phyloP scores from a whole-genome alignment of 768 basidiomycete species.

The Leucogyrophana mollusca region DNA sequence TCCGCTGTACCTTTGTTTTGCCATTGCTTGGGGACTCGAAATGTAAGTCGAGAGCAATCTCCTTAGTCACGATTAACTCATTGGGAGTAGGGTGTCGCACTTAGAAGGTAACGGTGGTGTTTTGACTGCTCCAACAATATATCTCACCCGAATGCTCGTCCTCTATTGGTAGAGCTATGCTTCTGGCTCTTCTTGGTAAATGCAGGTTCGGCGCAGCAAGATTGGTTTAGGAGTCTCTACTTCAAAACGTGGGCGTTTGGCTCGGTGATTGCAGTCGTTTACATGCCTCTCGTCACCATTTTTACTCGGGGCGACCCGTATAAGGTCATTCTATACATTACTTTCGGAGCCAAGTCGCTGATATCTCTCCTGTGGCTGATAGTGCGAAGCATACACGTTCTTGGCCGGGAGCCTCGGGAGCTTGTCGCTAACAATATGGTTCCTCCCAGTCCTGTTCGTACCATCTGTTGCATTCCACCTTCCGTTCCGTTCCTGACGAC shows the following conservation, averaged over 20 bases:
- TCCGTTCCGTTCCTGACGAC: neutral
- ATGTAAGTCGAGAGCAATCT: too few species aligned
- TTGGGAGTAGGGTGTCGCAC: slow-evolving; percentile 61
- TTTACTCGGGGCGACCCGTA: slow-evolving; percentile 58
- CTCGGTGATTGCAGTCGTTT: slow-evolving; percentile 55
- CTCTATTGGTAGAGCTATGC: slow-evolving; percentile 57
- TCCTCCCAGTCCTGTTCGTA: slow-evolving; percentile 57
- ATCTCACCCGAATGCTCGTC: neutral
- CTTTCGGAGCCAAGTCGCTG: slow-evolving; percentile 1
- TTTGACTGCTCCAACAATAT: too few species aligned
- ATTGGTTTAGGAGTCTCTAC: slow-evolving; percentile 77
- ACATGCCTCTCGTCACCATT: slow-evolving; percentile 70
- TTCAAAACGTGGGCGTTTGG: slow-evolving; percentile 75
- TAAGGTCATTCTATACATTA: slow-evolving; percentile 41
- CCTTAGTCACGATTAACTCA: too few species aligned
- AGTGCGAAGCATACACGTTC: slow-evolving; percentile 73
- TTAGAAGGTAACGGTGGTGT: slow-evolving; percentile 56
- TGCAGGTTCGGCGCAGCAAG: slow-evolving; percentile 54
- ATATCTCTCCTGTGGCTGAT: slow-evolving; percentile 6
- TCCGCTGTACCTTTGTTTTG: slow-evolving; percentile 62
- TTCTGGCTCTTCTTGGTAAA: slow-evolving; percentile 88
- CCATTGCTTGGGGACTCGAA: slow-evolving; percentile 72
- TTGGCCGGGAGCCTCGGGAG: slow-evolving; percentile 70
- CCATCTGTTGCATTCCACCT: slow-evolving; percentile 32
- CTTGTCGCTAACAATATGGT: slow-evolving; percentile 70